Evolutionary conservation across 148 eudicot species (phyloP), one percentile per base, ranked within the genome.

Genomic region (Nepenthes mirabilis): DNA sequence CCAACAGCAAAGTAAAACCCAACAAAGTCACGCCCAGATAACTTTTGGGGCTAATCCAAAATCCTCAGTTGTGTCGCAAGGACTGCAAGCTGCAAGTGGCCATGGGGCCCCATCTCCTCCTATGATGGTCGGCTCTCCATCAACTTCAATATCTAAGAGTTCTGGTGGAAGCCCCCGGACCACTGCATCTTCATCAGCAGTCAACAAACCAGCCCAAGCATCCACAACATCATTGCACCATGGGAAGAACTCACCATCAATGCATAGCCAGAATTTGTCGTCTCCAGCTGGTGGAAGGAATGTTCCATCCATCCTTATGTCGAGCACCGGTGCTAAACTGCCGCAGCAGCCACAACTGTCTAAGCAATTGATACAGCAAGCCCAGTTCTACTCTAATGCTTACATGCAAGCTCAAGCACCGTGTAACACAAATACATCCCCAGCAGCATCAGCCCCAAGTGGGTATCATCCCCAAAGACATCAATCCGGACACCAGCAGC

Each of bases 141-240:
- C 96, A 36, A 79, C 78, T 47, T 85, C 87, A 1, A 64, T 88
- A 11, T 88, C 97, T 1, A 91, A 88, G 64, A 77, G 94, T 65
- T 84, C 80, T 13, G 67, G 90, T 67, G 93, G 86, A 45, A 91
- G 96, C 72, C 96, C 97, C 2, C 81, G 94, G 72, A 79, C 81
- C 10, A 65, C 69, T 9, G 62, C 80, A 0, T 65, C 77, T 12
- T 48, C 82, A 53, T 71, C 96, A 14, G 68, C 81, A 1, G 75
- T 78, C 56, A 85, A 66, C 65, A 91, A 82, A 68, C 65, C 72
- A 49, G 12, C 52, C 37, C 73, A 72, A 36, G 90, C 81, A 67
- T 70, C 74, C 1, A 70, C 91, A 14, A 48, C 86, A 48, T 67
- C 87, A 50, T 56, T 79, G 1, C 88, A 85, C 59, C 87, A 79